A percentile compares a stretch with the other conserved stretches of the same genome.
These are phyloP conservation scores for Backusella liffmaniae DNA, from an alignment of 192 early-diverging fungal species.

Conservation along the genomic window DNA sequence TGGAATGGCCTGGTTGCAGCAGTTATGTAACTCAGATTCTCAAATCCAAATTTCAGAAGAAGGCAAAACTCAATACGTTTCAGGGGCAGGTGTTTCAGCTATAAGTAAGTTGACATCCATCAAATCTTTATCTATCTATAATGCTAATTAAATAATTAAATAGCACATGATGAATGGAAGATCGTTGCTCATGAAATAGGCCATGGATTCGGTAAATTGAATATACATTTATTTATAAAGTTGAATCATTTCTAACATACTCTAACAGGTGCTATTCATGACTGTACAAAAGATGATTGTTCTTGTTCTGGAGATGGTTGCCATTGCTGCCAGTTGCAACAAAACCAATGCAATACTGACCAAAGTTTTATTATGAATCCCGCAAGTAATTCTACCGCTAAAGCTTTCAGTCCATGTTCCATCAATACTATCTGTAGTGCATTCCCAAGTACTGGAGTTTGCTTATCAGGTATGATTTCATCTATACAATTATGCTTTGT, in stretches of 20 bases:
- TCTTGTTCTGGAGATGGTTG: constrained; percentile 45
- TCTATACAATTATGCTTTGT: background rate
- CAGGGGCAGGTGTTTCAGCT: constrained; percentile 85
- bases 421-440: constrained; percentile 51
- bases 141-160: background rate
- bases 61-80: constrained; percentile 55
- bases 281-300: constrained; percentile 73
- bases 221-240: background rate
- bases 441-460: constrained; percentile 22
- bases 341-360: background rate
- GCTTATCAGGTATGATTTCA: constrained; percentile 29
- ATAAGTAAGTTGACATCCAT: constrained; percentile 41
- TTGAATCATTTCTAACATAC: background rate
- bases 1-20: constrained; percentile 88
- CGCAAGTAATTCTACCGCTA: constrained; percentile 51
- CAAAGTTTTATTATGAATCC: constrained; percentile 49
- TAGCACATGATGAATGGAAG: constrained; percentile 81
- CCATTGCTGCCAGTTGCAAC: constrained; percentile 51
- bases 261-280: constrained; percentile 79
- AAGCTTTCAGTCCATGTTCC: constrained; percentile 66
- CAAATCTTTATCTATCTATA: background rate
- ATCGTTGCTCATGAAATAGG: constrained; percentile 95
- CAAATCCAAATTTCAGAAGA: constrained; percentile 46
- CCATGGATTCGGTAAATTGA: constrained; percentile 62
- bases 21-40: constrained; percentile 61